A percentile compares a stretch with the other conserved stretches of the same genome.
Conservation (phyloP, 805 yeast genomes). For the Cephaloascus fragrans region DNA sequence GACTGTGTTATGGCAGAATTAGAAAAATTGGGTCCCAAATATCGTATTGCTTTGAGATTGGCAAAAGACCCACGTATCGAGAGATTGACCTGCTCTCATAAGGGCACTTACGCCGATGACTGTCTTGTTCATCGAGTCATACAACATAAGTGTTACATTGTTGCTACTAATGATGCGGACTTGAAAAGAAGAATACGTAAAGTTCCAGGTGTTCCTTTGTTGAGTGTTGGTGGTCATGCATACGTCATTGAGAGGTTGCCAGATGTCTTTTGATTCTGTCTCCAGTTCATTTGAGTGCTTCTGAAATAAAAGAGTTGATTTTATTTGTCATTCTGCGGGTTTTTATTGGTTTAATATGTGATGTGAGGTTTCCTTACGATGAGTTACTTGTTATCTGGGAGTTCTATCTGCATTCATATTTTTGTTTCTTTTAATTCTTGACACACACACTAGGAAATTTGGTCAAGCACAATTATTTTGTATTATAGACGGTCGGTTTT, state of each 20-base stretch:
- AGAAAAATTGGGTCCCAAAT: conserved; percentile 91
- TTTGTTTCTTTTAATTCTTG: no score
- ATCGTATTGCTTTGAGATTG: conserved; percentile 82
- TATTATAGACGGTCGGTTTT: no score
- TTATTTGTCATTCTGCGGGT: no score
- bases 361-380: no score
- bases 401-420: no score
- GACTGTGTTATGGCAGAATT: conserved; percentile 98
- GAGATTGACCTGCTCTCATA: conserved; percentile 81
- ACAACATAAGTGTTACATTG: conserved; percentile 94
- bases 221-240: conserved; percentile 92
- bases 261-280: conserved; percentile 55
- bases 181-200: conserved; percentile 88
- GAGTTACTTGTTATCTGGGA: no score
- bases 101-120: conserved; percentile 98
- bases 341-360: no score
- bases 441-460: no score
- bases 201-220: conserved; percentile 92
- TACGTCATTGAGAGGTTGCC: conserved; percentile 93
- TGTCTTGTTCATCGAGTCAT: conserved; percentile 87
- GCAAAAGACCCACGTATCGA: conserved; percentile 92
- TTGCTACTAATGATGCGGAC: conserved; percentile 97
- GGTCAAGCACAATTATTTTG: no score
- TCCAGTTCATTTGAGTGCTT: no score
- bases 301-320: no score